A percentile compares a stretch with the other conserved stretches of the same genome.
Evolutionary conservation across 495 filamentous ascomycete species (phyloP).

Genomic region (Penicillium atrosanguineum): DNA sequence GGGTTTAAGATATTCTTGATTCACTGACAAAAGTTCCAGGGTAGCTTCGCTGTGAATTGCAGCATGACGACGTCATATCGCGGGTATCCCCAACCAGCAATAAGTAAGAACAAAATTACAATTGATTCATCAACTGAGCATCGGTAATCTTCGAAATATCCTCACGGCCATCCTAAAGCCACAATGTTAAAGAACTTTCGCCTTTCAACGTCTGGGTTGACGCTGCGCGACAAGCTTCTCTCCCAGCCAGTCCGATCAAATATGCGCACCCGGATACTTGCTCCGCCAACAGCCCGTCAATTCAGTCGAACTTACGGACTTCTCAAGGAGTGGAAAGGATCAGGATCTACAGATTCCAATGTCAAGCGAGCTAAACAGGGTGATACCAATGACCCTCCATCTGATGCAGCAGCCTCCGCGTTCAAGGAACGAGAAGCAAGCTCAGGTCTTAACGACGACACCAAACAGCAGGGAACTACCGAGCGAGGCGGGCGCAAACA

Average conservation of each 20-base stretch:
- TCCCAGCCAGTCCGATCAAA: conserved; percentile 3
- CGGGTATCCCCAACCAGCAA: background rate
- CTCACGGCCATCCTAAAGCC: background rate
- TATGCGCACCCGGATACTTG: conserved; percentile 16
- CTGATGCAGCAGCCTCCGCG: conserved; percentile 33
- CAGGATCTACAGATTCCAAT: conserved; percentile 28
- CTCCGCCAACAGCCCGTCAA: conserved; percentile 10
- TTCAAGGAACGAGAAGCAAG: conserved; percentile 40
- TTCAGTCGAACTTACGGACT: conserved; percentile 19
- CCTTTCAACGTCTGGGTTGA: background rate
- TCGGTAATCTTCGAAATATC: background rate
- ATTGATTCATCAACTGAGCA: background rate
- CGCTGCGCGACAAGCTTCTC: background rate
- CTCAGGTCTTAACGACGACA: conserved; percentile 31
- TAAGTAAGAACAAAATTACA: background rate
- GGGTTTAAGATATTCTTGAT: background rate
- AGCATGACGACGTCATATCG: conserved; percentile 34
- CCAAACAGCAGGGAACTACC: conserved; percentile 40
- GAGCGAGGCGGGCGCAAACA: conserved; percentile 43
- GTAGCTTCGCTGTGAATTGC: conserved; percentile 20
- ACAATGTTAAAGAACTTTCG: background rate
- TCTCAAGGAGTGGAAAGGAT: conserved; percentile 37
- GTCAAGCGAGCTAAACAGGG: conserved; percentile 35
- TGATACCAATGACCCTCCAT: conserved; percentile 42
- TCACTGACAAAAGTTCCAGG: background rate